phyloP scores from a whole-genome alignment of 2,329 filamentous ascomycete genomes.

The Neurospora sp. region DNA sequence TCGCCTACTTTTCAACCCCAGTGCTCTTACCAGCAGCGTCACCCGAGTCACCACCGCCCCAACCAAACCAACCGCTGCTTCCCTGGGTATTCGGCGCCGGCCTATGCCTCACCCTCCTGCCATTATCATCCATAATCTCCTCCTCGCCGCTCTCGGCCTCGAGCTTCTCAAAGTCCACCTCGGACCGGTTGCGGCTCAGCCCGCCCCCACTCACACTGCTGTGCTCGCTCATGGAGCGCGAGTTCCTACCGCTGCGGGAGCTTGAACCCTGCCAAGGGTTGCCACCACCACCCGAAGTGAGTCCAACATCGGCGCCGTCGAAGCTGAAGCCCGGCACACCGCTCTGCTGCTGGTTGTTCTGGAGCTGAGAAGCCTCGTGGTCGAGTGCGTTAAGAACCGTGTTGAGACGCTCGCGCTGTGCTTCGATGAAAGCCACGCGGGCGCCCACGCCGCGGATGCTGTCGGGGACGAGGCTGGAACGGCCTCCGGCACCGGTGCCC shows the following conservation, averaged over 20 bases:
- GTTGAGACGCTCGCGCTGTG: slow-evolving; percentile 68
- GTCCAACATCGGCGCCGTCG: background rate
- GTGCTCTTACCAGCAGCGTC: background rate
- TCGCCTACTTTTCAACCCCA: background rate
- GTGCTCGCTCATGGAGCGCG: slow-evolving; percentile 34
- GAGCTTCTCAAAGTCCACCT: slow-evolving; percentile 83
- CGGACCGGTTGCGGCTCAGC: slow-evolving; percentile 72
- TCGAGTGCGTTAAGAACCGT: slow-evolving; percentile 70
- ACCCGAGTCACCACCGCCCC: background rate
- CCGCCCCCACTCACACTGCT: slow-evolving; percentile 31
- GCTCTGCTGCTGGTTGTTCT: slow-evolving; percentile 18
- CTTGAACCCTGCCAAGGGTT: background rate
- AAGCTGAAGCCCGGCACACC: slow-evolving; percentile 9
- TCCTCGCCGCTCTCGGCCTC: slow-evolving; percentile 61
- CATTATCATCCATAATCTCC: slow-evolving; percentile 30
- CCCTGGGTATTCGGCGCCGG: slow-evolving; percentile 14
- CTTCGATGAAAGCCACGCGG: slow-evolving; percentile 65
- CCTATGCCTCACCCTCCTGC: slow-evolving; percentile 16
- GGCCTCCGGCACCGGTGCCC: slow-evolving; percentile 16
- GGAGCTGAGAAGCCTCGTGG: slow-evolving; percentile 58
- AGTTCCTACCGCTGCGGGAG: slow-evolving; percentile 12
- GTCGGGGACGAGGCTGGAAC: slow-evolving; percentile 53
- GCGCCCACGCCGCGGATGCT: slow-evolving; percentile 52
- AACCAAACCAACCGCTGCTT: background rate
- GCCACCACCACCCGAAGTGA: background rate